Conservation (phyloP, 2,329 filamentous ascomycete species). For the Cladobotryum protrusum region DNA sequence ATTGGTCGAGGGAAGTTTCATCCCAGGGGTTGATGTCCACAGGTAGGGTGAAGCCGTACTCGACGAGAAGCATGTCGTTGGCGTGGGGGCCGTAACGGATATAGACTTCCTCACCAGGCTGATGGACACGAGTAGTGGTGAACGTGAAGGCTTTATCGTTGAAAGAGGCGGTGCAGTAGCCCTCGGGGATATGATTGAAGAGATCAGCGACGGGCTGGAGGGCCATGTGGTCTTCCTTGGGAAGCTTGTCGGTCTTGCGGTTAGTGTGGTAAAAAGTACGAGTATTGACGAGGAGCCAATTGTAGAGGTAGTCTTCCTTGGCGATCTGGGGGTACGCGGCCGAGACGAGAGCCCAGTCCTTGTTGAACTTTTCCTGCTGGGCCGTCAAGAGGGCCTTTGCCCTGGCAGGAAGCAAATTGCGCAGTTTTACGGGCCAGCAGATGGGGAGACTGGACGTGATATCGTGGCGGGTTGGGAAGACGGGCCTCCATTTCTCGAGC, state of each 20-base stretch:
- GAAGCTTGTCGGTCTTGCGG: slow-evolving; percentile 35
- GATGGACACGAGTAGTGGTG: slow-evolving; percentile 44
- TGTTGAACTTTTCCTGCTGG: slow-evolving; percentile 42
- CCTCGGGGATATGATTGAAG: slow-evolving; percentile 52
- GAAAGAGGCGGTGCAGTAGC: slow-evolving; percentile 52
- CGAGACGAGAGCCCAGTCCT: slow-evolving; percentile 34
- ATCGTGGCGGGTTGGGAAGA: slow-evolving; percentile 59
- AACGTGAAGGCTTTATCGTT: slow-evolving; percentile 48
- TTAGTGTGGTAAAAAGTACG: slow-evolving; percentile 55
- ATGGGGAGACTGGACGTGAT: slow-evolving; percentile 45
- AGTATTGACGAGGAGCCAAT: slow-evolving; percentile 56
- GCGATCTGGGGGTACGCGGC: slow-evolving; percentile 21
- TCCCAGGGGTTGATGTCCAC: slow-evolving; percentile 45
- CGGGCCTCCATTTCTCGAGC: slow-evolving; percentile 54
- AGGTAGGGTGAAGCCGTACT: slow-evolving; percentile 51
- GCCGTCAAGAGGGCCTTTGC: slow-evolving; percentile 41
- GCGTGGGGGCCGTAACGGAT: slow-evolving; percentile 64
- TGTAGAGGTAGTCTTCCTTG: slow-evolving; percentile 42
- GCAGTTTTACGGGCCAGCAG: slow-evolving; percentile 39
- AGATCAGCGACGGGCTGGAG: slow-evolving; percentile 69
- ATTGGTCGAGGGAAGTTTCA: slow-evolving; percentile 42
- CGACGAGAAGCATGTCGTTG: slow-evolving; percentile 64
- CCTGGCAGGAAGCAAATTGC: slow-evolving; percentile 37
- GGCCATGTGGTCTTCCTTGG: slow-evolving; percentile 55
- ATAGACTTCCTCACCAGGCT: slow-evolving; percentile 55